Percentiles rank a stretch among this genome's conserved stretches.
phyloP scores from a whole-genome alignment of 2,329 filamentous ascomycete species.

The Colletotrichum graminicola region DNA sequence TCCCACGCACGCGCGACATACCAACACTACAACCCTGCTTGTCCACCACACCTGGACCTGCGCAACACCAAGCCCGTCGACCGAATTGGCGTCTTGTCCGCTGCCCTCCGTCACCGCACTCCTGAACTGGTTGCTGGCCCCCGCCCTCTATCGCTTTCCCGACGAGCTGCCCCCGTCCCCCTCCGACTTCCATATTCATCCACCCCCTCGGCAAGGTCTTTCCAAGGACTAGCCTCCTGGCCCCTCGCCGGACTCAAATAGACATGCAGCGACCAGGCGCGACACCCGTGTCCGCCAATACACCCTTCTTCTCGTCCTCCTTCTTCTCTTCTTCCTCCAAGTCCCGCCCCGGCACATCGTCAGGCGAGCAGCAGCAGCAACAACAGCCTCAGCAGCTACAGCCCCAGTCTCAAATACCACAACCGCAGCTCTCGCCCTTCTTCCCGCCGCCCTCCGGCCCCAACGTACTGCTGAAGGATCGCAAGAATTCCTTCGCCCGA shows the following conservation, averaged over 20 bases:
- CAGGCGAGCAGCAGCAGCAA: conserved; percentile 40
- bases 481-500: conserved; percentile 66
- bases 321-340: conserved; percentile 52
- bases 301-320: conserved; percentile 54
- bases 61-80: conserved; percentile 24
- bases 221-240: conserved; percentile 17
- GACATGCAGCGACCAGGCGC: conserved; percentile 43
- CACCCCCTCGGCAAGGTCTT: neutral
- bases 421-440: conserved; percentile 38
- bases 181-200: conserved; percentile 3
- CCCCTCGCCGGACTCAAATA: conserved; percentile 20
- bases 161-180: conserved; percentile 16
- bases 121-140: conserved; percentile 32
- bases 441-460: conserved; percentile 43
- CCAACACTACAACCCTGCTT: neutral
- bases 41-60: conserved; percentile 7
- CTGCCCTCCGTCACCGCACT: conserved; percentile 33
- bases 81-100: conserved; percentile 35
- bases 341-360: conserved; percentile 44
- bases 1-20: neutral
- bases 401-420: conserved; percentile 39
- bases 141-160: conserved; percentile 14
- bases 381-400: conserved; percentile 32
- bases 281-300: conserved; percentile 44
- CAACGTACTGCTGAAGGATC: conserved; percentile 57